Conservation (phyloP, 2,329 filamentous ascomycete genomes). For the Hypoxylon sp. region DNA sequence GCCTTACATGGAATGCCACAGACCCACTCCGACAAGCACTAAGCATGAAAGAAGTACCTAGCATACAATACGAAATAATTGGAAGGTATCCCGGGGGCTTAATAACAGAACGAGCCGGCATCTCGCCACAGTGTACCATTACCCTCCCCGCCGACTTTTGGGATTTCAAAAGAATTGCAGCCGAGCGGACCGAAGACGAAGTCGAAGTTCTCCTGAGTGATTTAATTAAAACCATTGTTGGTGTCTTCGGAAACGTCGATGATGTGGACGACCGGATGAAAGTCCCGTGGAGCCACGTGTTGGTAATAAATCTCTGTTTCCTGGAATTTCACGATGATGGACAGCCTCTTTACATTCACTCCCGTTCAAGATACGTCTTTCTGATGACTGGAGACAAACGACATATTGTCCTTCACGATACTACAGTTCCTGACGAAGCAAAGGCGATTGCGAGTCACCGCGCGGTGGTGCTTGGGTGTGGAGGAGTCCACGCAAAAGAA, state of each 20-base stretch:
- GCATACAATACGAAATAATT: not conserved
- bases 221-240: not conserved
- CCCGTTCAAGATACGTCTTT: not conserved
- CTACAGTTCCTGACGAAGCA: not conserved
- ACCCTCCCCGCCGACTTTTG: not conserved
- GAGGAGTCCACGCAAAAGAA: not conserved
- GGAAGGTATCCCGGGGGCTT: not conserved
- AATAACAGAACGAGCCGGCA: not conserved
- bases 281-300: not conserved
- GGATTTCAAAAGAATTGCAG: not conserved
- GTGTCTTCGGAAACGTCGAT: not conserved
- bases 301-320: not conserved
- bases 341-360: not conserved
- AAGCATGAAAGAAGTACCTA: not conserved
- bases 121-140: constrained; percentile 2
- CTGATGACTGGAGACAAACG: not conserved
- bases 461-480: not conserved
- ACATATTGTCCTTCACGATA: constrained; percentile 10
- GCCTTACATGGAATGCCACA: not conserved
- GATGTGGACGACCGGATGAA: no score
- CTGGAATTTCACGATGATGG: not conserved
- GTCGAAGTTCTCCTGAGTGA: not conserved
- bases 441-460: not conserved
- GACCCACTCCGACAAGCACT: not conserved
- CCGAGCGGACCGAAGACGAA: not conserved